Evolutionary conservation across 2,329 filamentous ascomycete species (phyloP).

Genomic region (Ascocoryne sarcoides): DNA sequence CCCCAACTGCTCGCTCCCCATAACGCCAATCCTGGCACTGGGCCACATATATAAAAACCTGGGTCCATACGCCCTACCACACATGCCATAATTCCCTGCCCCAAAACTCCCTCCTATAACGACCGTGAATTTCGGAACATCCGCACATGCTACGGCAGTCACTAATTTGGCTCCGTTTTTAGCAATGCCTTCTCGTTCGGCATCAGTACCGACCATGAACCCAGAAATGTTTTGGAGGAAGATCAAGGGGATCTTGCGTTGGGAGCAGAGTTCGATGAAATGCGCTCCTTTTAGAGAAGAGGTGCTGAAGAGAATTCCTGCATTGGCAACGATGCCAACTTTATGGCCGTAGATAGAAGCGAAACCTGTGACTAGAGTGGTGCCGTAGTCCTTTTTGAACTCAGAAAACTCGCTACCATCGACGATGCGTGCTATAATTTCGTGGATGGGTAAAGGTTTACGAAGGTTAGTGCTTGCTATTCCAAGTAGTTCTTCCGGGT

Average conservation of each 20-base stretch:
- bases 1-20: slow-evolving; percentile 88
- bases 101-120: slow-evolving; percentile 90
- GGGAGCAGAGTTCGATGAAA: slow-evolving; percentile 90
- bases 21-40: slow-evolving; percentile 90
- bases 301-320: slow-evolving; percentile 87
- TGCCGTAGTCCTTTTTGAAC: slow-evolving; percentile 88
- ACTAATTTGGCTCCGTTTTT: slow-evolving; percentile 98
- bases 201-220: slow-evolving; percentile 94
- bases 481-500: slow-evolving; percentile 70
- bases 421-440: slow-evolving; percentile 87
- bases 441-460: slow-evolving; percentile 74
- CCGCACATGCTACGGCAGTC: slow-evolving; percentile 85
- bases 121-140: slow-evolving; percentile 94
- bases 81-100: slow-evolving; percentile 98
- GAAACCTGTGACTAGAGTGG: slow-evolving; percentile 85
- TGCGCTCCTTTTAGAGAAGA: slow-evolving; percentile 90
- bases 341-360: slow-evolving; percentile 81
- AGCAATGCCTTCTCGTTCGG: slow-evolving; percentile 89
- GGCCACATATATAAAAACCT: slow-evolving; percentile 96
- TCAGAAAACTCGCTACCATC: slow-evolving; percentile 86
- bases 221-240: slow-evolving; percentile 96
- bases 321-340: slow-evolving; percentile 91
- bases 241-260: slow-evolving; percentile 80
- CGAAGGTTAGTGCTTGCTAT: slow-evolving; percentile 88
- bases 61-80: slow-evolving; percentile 85